These are phyloP conservation scores for Colletotrichum tropicale DNA, from an alignment of 2,329 filamentous ascomycete species.

Conservation along the genomic window DNA sequence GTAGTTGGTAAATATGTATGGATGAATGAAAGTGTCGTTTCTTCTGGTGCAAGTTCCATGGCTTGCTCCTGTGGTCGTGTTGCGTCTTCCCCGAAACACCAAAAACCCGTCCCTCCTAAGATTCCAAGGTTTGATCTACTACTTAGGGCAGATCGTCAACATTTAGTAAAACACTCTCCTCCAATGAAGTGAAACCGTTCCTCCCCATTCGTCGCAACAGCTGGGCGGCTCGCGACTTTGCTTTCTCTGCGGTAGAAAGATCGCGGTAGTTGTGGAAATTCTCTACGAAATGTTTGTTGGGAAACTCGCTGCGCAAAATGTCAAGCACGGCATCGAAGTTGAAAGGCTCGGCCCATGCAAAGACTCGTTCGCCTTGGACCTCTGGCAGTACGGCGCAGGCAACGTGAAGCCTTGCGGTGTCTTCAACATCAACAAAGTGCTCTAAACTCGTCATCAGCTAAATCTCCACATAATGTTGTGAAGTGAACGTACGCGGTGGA, in stretches of 20 bases:
- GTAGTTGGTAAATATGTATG: neutral
- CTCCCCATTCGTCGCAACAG: neutral
- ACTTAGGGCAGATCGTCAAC: neutral
- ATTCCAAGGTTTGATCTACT: neutral
- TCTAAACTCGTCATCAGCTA: slow-evolving; percentile 28
- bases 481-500: neutral
- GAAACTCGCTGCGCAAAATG: slow-evolving; percentile 25
- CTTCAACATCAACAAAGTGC: slow-evolving; percentile 51
- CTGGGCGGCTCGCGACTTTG: neutral
- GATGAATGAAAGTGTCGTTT: neutral
- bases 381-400: slow-evolving; percentile 51
- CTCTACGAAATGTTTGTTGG: slow-evolving; percentile 22
- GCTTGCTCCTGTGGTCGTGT: neutral
- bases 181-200: neutral
- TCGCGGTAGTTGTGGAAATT: slow-evolving; percentile 24
- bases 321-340: slow-evolving; percentile 49
- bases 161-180: neutral
- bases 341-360: slow-evolving; percentile 53
- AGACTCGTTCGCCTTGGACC: slow-evolving; percentile 54
- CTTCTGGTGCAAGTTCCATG: neutral
- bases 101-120: neutral
- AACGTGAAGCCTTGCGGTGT: slow-evolving; percentile 56
- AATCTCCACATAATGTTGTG: neutral
- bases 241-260: neutral
- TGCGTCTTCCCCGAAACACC: neutral